Evolutionary conservation across 169 alveolate genomes (phyloP).

Genomic region (Babesia microti): DNA sequence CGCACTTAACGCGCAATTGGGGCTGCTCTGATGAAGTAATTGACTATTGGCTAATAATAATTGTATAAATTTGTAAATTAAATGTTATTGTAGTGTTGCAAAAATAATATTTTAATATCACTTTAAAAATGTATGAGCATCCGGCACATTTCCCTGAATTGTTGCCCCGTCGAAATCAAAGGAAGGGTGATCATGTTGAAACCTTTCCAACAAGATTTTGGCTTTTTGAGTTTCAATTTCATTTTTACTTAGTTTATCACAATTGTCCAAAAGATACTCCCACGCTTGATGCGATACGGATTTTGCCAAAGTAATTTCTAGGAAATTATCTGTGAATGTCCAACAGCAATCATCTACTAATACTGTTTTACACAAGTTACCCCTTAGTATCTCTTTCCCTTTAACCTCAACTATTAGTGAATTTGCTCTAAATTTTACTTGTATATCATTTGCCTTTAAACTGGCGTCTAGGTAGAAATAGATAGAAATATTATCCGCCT

Average conservation of each 20-base stretch:
- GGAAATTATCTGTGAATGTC: slow-evolving; percentile 21
- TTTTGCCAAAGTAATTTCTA: slow-evolving; percentile 32
- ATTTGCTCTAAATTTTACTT: slow-evolving; percentile 13
- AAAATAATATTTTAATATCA: slow-evolving; percentile 3
- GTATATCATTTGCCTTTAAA: slow-evolving; percentile 12
- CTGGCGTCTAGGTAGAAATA: slow-evolving; percentile 20
- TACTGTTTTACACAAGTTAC: slow-evolving; percentile 10
- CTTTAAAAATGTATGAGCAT: slow-evolving; percentile 59
- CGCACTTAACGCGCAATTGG: too few relatives aligned
- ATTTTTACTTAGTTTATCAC: slow-evolving; percentile 3
- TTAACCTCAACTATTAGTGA: slow-evolving; percentile 5
- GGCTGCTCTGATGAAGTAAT: too few relatives aligned
- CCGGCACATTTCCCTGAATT: slow-evolving; percentile 60
- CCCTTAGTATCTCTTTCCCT: slow-evolving; percentile 1
- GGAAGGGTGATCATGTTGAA: slow-evolving; percentile 59
- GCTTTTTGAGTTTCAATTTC: slow-evolving; percentile 38
- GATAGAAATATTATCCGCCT: slow-evolving; percentile 19
- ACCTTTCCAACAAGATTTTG: slow-evolving; percentile 52
- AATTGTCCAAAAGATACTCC: slow-evolving; percentile 30
- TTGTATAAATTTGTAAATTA: too few relatives aligned
- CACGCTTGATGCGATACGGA: slow-evolving; percentile 33
- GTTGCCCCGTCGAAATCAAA: slow-evolving; percentile 62
- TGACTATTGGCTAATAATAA: too few relatives aligned
- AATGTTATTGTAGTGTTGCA: too few relatives aligned
- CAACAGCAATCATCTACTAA: slow-evolving; percentile 19